phyloP scores from a whole-genome alignment of 2,329 filamentous ascomycete species.

The Botrytis deweyae region DNA sequence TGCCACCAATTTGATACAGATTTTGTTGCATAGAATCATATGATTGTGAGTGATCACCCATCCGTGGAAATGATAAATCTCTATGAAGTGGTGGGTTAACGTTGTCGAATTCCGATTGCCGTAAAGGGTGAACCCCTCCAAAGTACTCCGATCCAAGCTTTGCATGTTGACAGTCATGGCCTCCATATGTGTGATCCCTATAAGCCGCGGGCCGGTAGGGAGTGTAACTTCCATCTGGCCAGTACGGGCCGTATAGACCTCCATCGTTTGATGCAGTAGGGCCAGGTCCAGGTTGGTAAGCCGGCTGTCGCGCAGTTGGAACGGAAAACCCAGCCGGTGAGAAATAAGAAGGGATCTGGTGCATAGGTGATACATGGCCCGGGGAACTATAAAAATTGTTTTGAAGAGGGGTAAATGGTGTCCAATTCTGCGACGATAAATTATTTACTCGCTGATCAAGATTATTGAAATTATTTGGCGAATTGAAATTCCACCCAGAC shows the following conservation, averaged over 20 bases:
- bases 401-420: slow-evolving; percentile 28
- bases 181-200: slow-evolving; percentile 49
- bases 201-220: slow-evolving; percentile 58
- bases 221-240: slow-evolving; percentile 57
- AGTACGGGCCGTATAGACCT: slow-evolving; percentile 60
- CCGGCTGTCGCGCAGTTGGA: slow-evolving; percentile 59
- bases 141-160: slow-evolving; percentile 18
- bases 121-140: slow-evolving; percentile 13
- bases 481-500: slow-evolving; percentile 5
- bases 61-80: slow-evolving; percentile 10
- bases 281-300: slow-evolving; percentile 55
- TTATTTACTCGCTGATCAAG: slow-evolving; percentile 22
- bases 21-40: slow-evolving; percentile 19
- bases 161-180: slow-evolving; percentile 18
- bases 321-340: slow-evolving; percentile 48
- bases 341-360: slow-evolving; percentile 33
- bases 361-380: slow-evolving; percentile 31
- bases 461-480: slow-evolving; percentile 24
- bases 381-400: slow-evolving; percentile 30
- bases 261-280: slow-evolving; percentile 58
- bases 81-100: slow-evolving; percentile 4
- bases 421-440: slow-evolving; percentile 8
- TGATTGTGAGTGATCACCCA: slow-evolving; percentile 10
- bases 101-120: slow-evolving; percentile 23
- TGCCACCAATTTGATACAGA: slow-evolving; percentile 17